Conservation (phyloP, 306 rosid genomes). For the Lotus japonicus region DNA sequence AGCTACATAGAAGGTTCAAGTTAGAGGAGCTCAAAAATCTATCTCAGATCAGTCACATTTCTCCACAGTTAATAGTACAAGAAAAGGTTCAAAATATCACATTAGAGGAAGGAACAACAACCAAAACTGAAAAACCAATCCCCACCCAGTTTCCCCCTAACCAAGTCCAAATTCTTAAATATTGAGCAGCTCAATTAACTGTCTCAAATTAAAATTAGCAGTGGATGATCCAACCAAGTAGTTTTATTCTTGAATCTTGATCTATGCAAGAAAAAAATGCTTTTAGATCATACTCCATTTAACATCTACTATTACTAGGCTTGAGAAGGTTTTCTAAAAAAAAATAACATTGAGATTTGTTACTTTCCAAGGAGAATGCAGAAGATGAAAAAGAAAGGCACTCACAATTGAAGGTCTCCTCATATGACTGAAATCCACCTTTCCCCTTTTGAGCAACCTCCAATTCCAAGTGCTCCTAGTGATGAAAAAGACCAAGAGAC, state of each 20-base stretch:
- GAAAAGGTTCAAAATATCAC: not conserved
- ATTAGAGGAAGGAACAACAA: not conserved
- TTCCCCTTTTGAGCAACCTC: conserved; percentile 16
- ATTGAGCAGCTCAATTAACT: not conserved
- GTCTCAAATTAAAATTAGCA: not conserved
- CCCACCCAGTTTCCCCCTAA: not conserved
- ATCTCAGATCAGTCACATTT: conserved; percentile 24
- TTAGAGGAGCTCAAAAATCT: not conserved
- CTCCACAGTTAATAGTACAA: not conserved
- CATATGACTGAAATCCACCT: conserved; percentile 47
- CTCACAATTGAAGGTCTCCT: conserved; percentile 55
- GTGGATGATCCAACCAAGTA: not conserved
- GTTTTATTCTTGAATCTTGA: conserved; percentile 17
- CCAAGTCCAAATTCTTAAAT: too few species aligned
- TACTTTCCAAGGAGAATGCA: not conserved
- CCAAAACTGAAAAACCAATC: not conserved
- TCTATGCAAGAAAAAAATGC: not conserved
- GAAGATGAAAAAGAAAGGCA: conserved; percentile 1
- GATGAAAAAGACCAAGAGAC: conserved; percentile 18
- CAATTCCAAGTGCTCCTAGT: not conserved
- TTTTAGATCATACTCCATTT: conserved; percentile 23
- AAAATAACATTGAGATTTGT: not conserved
- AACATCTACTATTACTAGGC: not conserved
- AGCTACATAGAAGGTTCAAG: not conserved
- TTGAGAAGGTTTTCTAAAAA: not conserved